Evolutionary conservation across 805 yeast genomes (phyloP), one percentile per base, ranked within the genome.

Genomic region (Sugiyamaella valdiviana): DNA sequence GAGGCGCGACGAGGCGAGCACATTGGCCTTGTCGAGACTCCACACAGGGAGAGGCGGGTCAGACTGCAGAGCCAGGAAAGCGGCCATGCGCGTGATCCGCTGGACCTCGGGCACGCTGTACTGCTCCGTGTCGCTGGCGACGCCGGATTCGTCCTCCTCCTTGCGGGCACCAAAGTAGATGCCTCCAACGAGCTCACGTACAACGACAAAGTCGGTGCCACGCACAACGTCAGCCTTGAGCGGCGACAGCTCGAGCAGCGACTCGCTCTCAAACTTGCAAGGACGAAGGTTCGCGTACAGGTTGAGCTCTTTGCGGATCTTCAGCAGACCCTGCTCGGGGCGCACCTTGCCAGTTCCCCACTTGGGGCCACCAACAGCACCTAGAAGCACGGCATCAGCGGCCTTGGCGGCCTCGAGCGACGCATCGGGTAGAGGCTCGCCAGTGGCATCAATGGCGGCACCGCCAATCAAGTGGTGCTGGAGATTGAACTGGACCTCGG

Each of bases 341-440:
- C 99, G 82, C 42, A 91, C 98, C 10, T 76, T 63, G 44, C 97
- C 97, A 22, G 97, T 86, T 35, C 98, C 98, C 99, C 99, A 93
- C 71, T 93, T 93, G 53, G 99, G 99, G 29, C 99, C 99, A 55
- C 99, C 99, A 29, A 93, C 99, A 6, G 99, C 96, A 57, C 99
- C 99, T 49, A 93, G 75, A 56, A 93, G 73, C n/a, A 93, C 95
- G 21, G 98, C 99, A 65, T 91, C 95, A 1, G 98, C 83, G 40
- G 72, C 71, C 69, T 87, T 89, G 35, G 97, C 78, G 7, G 95
- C 89, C 41, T 72, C 85, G 42, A 93, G 74, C 2, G 96, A 77
- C 50, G 76, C 91, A 51, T 85, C 95, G 14, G 96, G 85, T 55
- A 93, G 74, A 51, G 99, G 97, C 45, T 66, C 82, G 46, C 99